A percentile compares a stretch with the other conserved stretches of the same genome.
Conservation (phyloP, 1,284 basidiomycete genomes). For the Ceratobasidium sp. region DNA sequence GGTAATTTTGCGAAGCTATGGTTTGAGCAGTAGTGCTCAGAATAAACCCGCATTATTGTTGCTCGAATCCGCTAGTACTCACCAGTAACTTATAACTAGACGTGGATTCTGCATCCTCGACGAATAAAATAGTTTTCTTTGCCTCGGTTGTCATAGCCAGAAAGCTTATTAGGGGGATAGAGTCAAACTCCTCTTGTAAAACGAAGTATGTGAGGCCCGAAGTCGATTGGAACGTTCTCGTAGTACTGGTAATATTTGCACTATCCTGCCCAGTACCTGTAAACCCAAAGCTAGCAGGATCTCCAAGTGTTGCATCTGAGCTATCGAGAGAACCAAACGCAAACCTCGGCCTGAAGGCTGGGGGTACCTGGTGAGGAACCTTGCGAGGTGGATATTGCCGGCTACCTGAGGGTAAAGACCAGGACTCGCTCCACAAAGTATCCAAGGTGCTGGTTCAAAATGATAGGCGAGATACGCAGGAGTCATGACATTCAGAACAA, state of each 20-base stretch:
- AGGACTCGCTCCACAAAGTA: no score
- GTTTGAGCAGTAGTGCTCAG: not conserved
- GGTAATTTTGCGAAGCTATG: not conserved
- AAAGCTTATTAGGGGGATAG: slow-evolving; percentile 5
- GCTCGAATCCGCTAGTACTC: not conserved
- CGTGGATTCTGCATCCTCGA: not conserved
- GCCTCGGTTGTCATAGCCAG: not conserved
- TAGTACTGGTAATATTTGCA: not conserved
- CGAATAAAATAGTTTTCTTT: slow-evolving; percentile 6
- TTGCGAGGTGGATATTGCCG: no score
- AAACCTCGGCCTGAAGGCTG: no score
- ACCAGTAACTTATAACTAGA: not conserved
- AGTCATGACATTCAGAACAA: no score
- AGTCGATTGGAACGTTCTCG: not conserved
- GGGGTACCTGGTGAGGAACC: no score
- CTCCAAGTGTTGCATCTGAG: no score
- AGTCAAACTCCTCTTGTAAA: slow-evolving; percentile 11
- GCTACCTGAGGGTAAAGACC: no score
- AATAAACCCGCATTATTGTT: not conserved
- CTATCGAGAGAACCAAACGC: no score
- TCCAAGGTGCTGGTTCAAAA: no score
- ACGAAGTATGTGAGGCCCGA: not conserved
- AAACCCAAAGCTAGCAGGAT: not conserved
- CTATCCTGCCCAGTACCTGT: not conserved
- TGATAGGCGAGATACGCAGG: no score